A percentile compares a stretch with the other conserved stretches of the same genome.
Evolutionary conservation across 2,329 filamentous ascomycete species (phyloP).

Genomic region (Byssothecium circinans): DNA sequence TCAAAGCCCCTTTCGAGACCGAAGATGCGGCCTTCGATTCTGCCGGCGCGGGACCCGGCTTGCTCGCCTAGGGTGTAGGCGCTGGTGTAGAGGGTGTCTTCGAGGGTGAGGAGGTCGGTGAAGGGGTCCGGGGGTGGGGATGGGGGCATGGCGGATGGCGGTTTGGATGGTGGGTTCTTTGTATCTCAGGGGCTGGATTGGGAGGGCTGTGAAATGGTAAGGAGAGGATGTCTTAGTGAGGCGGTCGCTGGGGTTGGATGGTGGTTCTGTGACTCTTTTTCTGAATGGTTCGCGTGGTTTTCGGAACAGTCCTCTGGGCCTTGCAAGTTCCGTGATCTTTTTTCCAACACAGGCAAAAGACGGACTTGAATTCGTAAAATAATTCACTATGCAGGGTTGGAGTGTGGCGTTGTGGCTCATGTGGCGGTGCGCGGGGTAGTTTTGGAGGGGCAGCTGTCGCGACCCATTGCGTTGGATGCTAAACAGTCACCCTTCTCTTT

Average conservation of each 20-base stretch:
- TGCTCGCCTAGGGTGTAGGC: constrained; percentile 74
- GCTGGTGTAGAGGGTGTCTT: constrained; percentile 75
- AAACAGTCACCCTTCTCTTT: not conserved
- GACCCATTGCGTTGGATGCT: not conserved
- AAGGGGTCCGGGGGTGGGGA: constrained; percentile 49
- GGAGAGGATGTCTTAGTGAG: no score
- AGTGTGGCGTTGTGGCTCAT: not conserved
- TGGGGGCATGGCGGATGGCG: not conserved
- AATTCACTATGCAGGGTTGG: not conserved
- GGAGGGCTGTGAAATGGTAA: no score
- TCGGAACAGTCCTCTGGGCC: no score
- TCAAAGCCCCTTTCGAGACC: constrained; percentile 92
- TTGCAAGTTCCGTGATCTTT: no score
- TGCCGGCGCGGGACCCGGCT: constrained; percentile 77
- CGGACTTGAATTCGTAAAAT: no score
- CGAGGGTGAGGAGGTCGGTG: constrained; percentile 60
- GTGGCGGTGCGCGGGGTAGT: constrained; percentile 12
- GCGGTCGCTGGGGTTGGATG: no score
- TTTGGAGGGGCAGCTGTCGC: constrained; percentile 27
- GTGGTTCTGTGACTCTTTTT: no score
- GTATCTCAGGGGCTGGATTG: no score
- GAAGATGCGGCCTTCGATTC: constrained; percentile 85
- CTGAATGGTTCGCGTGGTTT: no score
- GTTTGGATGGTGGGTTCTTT: not conserved
- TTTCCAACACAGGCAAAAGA: not conserved